Conservation (phyloP, 345 rosid genomes). For the Eucalyptus polybractea region DNA sequence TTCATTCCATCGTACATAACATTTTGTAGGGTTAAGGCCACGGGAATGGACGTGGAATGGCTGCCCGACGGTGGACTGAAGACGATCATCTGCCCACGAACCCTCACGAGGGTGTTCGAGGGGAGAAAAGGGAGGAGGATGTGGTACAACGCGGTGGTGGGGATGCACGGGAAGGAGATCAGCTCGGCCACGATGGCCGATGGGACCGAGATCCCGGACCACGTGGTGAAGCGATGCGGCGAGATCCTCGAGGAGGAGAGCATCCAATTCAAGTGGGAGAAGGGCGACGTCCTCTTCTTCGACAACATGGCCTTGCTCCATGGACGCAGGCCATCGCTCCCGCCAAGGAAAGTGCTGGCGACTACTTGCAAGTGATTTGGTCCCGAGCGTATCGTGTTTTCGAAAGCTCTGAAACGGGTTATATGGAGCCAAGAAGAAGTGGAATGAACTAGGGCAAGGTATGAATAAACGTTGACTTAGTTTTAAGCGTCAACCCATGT, state of each 20-base stretch:
- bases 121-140: slow-evolving; percentile 58
- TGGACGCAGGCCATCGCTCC: slow-evolving; percentile 52
- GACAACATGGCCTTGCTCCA: slow-evolving; percentile 58
- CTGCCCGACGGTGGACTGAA: slow-evolving; percentile 33
- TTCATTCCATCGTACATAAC: not conserved
- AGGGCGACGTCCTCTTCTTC: slow-evolving; percentile 51
- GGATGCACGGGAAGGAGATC: slow-evolving; percentile 48
- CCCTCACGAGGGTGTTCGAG: slow-evolving; percentile 43
- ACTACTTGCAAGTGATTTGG: slow-evolving; percentile 36
- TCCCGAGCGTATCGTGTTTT: not conserved
- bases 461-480: not conserved
- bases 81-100: slow-evolving; percentile 16
- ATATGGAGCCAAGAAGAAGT: not conserved
- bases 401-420: not conserved
- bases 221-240: slow-evolving; percentile 37
- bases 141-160: slow-evolving; percentile 63
- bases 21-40: slow-evolving; percentile 16
- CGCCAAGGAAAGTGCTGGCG: slow-evolving; percentile 48
- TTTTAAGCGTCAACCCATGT: not conserved
- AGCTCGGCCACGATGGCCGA: slow-evolving; percentile 53
- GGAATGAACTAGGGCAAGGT: not conserved
- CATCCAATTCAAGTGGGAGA: slow-evolving; percentile 63
- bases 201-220: slow-evolving; percentile 35
- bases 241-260: slow-evolving; percentile 68
- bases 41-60: slow-evolving; percentile 61